Conservation (phyloP, 2,329 filamentous ascomycete genomes). For the Exophiala calicioides region DNA sequence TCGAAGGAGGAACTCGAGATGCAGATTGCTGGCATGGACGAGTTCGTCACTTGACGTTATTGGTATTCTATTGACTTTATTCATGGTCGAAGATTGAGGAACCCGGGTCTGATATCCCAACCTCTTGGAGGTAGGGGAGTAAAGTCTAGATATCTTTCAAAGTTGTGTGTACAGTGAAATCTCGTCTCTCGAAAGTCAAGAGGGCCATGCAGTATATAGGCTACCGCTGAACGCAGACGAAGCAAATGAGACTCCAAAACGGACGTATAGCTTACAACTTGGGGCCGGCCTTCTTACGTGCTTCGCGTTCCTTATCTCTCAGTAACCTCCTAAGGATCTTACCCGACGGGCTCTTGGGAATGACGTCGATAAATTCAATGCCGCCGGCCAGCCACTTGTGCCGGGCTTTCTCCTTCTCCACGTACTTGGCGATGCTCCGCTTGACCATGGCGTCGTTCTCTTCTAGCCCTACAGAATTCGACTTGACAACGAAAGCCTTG, state of each 20-base stretch:
- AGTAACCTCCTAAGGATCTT: slow-evolving; percentile 66
- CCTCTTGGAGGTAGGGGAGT: too few species aligned
- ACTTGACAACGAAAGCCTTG: slow-evolving; percentile 65
- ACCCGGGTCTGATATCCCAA: too few species aligned
- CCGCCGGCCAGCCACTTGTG: slow-evolving; percentile 66
- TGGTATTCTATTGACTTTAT: too few species aligned
- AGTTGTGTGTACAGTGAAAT: too few species aligned
- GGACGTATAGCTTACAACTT: slow-evolving; percentile 58
- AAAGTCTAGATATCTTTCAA: too few species aligned
- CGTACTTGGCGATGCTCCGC: slow-evolving; percentile 57
- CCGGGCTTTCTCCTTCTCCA: slow-evolving; percentile 61
- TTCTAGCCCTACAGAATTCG: slow-evolving; percentile 53
- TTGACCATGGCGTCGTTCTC: slow-evolving; percentile 52
- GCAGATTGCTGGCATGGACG: too few species aligned
- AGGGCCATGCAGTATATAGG: neutral
- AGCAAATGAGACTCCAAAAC: neutral
- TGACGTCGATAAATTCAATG: slow-evolving; percentile 57
- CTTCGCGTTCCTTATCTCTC: slow-evolving; percentile 72
- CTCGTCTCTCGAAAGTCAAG: neutral
- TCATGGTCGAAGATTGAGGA: too few species aligned
- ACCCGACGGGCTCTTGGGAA: slow-evolving; percentile 64
- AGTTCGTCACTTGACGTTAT: too few species aligned
- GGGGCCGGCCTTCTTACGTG: slow-evolving; percentile 62
- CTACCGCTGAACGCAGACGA: neutral
- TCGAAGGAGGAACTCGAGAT: too few species aligned